Base-by-base conservation (phyloP, 31 red algal genomes). In the Asparagopsis taxiformis region DNA sequence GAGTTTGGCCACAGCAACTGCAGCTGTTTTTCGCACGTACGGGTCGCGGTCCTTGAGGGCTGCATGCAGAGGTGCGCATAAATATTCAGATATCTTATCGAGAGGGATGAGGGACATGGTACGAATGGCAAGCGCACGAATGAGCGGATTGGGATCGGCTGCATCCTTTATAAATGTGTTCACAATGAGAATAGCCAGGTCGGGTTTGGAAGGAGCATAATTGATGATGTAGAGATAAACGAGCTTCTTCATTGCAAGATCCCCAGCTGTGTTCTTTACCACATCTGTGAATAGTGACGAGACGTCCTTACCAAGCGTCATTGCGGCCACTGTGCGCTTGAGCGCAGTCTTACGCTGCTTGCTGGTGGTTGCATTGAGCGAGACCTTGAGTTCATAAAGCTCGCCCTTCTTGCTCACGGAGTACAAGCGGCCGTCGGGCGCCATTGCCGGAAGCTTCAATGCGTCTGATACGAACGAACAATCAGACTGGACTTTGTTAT, bases 81-180 rank as follows among this genome's bases (percentile, higher is more conserved):
- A 53, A 46, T 91, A 91, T 28, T 94, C 90, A 13, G 82, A 68
- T 28, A 93, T 77, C 20, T 67, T 51, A 16, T 79, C 69, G 8
- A 97, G 44, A 29, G 72, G 82, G 51, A 97, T 93, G 49, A 70
- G 44, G 8, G 77, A 65, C 89, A 97, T 93, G 16, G 90, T 93
- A 26, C 94, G 94, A 59, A 97, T 74, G 30, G 94, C 88, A 34
- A 97, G 78, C 30, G 87, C 90, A 7, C 94, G 77, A 66, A 97
- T 89, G 16, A 93, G 68, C 16, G 94, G 89, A 64, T 97, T 89
- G 13, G 86, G 82, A 56, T 92, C 82, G 35, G 28, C 33, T 2
- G 84, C 84, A 55, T 97, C 94, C 62, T 93, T 92, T 34, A 93
- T 79, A 68, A 97, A 97, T 2, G 82, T 92, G 77, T 97, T 97